Percentiles rank a stretch among this genome's conserved stretches.
Conservation (phyloP, 257 asterid genomes). For the Plantago ovata region DNA sequence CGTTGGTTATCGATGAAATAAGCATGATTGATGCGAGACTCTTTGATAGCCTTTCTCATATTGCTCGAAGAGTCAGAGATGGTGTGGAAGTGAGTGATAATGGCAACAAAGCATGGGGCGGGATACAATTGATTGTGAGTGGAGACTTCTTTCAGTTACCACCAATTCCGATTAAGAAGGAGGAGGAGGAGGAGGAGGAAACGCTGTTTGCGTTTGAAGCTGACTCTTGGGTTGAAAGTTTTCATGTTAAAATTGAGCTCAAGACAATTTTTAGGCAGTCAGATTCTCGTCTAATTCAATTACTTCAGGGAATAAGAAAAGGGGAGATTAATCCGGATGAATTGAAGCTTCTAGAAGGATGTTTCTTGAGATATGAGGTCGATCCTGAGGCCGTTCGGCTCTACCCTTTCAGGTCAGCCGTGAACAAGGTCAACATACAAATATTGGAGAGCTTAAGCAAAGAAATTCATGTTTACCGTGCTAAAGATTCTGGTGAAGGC, state of each 20-base stretch:
- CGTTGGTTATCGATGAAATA: conserved; percentile 58
- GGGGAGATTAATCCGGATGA: conserved; percentile 41
- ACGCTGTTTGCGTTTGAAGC: conserved; percentile 67
- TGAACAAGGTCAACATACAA: conserved; percentile 46
- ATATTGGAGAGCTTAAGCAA: conserved; percentile 34
- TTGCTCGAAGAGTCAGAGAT: conserved; percentile 43
- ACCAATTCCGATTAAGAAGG: conserved; percentile 26
- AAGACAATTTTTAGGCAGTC: conserved; percentile 57
- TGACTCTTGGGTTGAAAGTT: conserved; percentile 56
- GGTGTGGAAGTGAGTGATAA: background rate
- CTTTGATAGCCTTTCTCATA: conserved; percentile 41
- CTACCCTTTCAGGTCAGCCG: conserved; percentile 58
- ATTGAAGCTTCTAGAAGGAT: conserved; percentile 46
- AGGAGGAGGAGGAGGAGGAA: conserved; percentile 12
- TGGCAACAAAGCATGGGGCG: conserved; percentile 58
- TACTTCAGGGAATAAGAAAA: conserved; percentile 59
- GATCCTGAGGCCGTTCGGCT: conserved; percentile 69
- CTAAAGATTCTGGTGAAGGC: conserved; percentile 47
- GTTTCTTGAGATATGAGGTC: conserved; percentile 48
- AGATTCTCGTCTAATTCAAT: conserved; percentile 40
- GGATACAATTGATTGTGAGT: conserved; percentile 69
- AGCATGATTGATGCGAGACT: conserved; percentile 58
- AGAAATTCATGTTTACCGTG: conserved; percentile 39
- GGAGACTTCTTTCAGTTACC: conserved; percentile 83
- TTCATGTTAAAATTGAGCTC: conserved; percentile 58